These are phyloP conservation scores for Arthroderma sp. DNA, from an alignment of 2,329 filamentous ascomycete genomes.

Conservation along the genomic window DNA sequence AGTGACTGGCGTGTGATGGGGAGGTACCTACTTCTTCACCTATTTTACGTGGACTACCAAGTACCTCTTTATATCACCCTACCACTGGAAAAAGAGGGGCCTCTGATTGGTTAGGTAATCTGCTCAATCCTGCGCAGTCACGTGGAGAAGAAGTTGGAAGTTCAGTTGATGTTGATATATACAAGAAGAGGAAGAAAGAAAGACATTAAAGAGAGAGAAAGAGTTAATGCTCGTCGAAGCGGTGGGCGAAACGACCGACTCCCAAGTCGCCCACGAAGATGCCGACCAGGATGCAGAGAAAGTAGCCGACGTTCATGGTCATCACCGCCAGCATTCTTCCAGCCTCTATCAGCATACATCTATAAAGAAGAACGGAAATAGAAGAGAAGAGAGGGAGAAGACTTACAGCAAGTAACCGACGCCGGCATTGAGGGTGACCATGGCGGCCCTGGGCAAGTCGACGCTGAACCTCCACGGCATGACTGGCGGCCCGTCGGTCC, in stretches of 20 bases:
- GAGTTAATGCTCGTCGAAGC: constrained; percentile 37
- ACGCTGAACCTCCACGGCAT: constrained; percentile 72
- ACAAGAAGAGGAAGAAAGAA: not conserved
- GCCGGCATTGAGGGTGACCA: constrained; percentile 62
- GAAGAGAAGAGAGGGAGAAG: not conserved
- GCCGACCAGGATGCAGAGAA: constrained; percentile 63
- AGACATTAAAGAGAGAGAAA: not conserved
- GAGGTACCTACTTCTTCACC: not conserved
- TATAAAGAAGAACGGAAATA: not conserved
- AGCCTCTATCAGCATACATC: constrained; percentile 13
- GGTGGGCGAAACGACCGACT: constrained; percentile 55
- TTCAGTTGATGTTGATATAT: not conserved
- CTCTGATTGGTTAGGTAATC: constrained; percentile 2
- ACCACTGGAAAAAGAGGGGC: not conserved
- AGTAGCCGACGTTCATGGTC: constrained; percentile 80
- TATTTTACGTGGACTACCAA: not conserved
- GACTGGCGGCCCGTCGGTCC: constrained; percentile 36
- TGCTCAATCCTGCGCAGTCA: constrained; percentile 12
- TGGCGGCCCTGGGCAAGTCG: constrained; percentile 58
- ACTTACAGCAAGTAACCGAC: constrained; percentile 76
- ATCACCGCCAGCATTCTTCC: constrained; percentile 92
- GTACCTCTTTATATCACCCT: not conserved
- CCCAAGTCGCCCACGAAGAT: constrained; percentile 77
- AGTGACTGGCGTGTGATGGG: not conserved
- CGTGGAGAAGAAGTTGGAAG: not conserved